Conservation (phyloP, 1,139 yeast genomes). For the Kodamaea anthophila region DNA sequence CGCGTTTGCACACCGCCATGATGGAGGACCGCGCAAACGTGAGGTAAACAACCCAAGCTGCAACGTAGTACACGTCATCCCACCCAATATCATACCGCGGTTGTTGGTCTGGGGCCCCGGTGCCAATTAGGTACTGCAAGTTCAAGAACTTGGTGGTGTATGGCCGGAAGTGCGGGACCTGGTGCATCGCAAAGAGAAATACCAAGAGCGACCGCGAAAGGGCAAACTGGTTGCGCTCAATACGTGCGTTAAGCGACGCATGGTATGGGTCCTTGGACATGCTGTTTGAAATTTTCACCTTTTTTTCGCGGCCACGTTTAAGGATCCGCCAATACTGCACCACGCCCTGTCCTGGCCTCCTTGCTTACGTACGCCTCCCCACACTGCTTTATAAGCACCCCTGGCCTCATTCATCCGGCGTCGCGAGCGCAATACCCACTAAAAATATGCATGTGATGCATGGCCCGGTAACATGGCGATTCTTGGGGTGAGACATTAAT, state of each 20-base stretch:
- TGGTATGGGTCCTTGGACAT: conserved; percentile 8
- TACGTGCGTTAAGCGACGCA: conserved; percentile 22
- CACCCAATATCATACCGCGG: conserved; percentile 47
- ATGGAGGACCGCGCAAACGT: conserved; percentile 55
- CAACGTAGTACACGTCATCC: conserved; percentile 52
- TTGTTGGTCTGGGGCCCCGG: conserved; percentile 14
- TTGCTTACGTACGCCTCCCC: no score
- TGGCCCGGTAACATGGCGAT: no score
- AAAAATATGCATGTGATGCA: no score
- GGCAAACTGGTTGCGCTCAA: conserved; percentile 37
- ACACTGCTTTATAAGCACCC: no score
- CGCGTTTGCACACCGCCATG: conserved; percentile 38
- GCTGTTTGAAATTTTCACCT: conserved; percentile 3
- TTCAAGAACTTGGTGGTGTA: conserved; percentile 40
- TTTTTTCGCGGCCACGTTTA: conserved; percentile 1
- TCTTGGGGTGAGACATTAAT: no score
- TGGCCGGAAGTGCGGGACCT: conserved; percentile 16
- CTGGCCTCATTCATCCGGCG: no score
- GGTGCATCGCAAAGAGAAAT: conserved; percentile 24
- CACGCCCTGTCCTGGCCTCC: no score
- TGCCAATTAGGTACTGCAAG: conserved; percentile 33
- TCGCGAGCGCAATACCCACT: no score
- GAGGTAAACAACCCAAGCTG: conserved; percentile 50
- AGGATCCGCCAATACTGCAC: no score
- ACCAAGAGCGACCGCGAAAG: conserved; percentile 27